Evolutionary conservation across 495 filamentous ascomycete genomes (phyloP), one percentile per base, ranked within the genome.

Genomic region (Astrothelium macrocarpum): DNA sequence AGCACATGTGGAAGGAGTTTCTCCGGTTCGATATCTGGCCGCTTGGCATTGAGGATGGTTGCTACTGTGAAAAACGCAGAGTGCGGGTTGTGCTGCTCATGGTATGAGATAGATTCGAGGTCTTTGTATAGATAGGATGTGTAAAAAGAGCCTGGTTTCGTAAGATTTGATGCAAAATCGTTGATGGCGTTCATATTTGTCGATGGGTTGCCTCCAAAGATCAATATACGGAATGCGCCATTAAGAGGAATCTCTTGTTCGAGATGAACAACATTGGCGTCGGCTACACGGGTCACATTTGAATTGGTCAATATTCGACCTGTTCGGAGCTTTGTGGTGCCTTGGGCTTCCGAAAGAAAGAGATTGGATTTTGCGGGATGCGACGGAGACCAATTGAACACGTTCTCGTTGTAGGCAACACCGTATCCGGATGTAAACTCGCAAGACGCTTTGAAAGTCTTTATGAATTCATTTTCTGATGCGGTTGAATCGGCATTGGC

Each of bases 171-270:
- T 10, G 86, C 85, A 46, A 95, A 78, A 72, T 91, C 89, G 20
- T 77, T 67, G 36, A 95, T 76, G 2, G 90, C 89, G 62, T 76
- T 78, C 62, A 77, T 74, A 20, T 83, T 87, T 60, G 76, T 74
- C 12, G 74, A 66, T 62, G 86, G 88, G 32, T 81, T 82, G 64
- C 91, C 91, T 46, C 84, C 89, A 69, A 95, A 94, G 65, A 96
- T 71, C 70, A 89, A 95, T 69, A 96, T 81, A 34, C 90, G 83
- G 81, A 91, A 95, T 11, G 90, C 85, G 62, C 91, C 90, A 74
- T 95, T 95, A 60, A 90, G 78, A 0, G 91, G 91, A 59, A 95
- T 80, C 65, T 92, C 89, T 74, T 96, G 90, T 75, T 95, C 91
- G 43, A 95, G 77, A 67, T 94, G 87, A 16, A 93, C 89, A 28